Evolutionary conservation across 768 basidiomycete genomes (phyloP).

Genomic region (Phaeolepiota aurea): DNA sequence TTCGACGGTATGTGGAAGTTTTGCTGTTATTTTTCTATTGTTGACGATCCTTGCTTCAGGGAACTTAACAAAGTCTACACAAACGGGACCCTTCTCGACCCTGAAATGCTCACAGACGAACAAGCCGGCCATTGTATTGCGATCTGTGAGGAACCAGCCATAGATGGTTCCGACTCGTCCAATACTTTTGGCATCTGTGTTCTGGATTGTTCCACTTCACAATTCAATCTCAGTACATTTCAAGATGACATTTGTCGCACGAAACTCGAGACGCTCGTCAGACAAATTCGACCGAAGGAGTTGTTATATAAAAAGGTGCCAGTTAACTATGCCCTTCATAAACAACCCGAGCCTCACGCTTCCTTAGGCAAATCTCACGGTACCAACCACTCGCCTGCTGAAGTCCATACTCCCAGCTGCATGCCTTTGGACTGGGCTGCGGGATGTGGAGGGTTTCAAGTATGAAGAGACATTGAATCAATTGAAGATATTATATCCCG

Average conservation of each 20-base stretch:
- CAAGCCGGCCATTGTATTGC: constrained; percentile 94
- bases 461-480: constrained; percentile 64
- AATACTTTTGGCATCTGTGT: constrained; percentile 84
- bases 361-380: constrained; percentile 86
- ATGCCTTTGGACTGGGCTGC: constrained; percentile 86
- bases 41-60: constrained; percentile 22
- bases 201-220: constrained; percentile 90
- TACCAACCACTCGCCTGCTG: constrained; percentile 72
- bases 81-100: constrained; percentile 91
- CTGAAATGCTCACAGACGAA: constrained; percentile 81
- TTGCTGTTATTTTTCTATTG: not conserved
- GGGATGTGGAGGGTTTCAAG: constrained; percentile 75
- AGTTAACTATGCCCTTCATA: not conserved
- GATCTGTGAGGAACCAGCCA: constrained; percentile 58
- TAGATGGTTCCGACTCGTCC: constrained; percentile 27
- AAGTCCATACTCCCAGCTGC: constrained; percentile 72
- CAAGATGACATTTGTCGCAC: constrained; percentile 91
- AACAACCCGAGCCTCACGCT: too few relatives aligned
- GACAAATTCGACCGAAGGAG: constrained; percentile 88
- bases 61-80: constrained; percentile 96
- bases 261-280: constrained; percentile 85
- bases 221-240: constrained; percentile 87
- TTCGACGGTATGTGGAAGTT: constrained; percentile 47
- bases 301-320: constrained; percentile 81
- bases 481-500: constrained; percentile 59